Evolutionary conservation across 768 basidiomycete species (phyloP), one percentile per base, ranked within the genome.

Genomic region (Amanita pallidorosea): DNA sequence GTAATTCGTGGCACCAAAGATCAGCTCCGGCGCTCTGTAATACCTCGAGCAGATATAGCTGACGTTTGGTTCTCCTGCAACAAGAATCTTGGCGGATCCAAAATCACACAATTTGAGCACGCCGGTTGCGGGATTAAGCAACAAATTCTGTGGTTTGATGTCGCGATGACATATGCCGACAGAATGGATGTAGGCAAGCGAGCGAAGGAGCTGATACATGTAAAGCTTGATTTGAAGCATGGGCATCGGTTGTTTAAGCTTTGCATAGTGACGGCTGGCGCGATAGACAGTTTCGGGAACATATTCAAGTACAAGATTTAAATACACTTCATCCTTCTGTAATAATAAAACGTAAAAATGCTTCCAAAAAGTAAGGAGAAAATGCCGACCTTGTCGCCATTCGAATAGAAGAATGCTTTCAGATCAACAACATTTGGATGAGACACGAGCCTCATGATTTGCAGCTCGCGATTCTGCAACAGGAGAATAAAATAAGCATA

Each of bases 191-290:
- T 99, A 98, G 57, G 95, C 93, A 54, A 99, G 77, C 13, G 96
- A 99, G 54, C 96, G 91, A 57, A 99, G 76, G 59, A 99, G 88
- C 70, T 99, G 91, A 70, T 97, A 96, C 94, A 97, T 98, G 76
- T 99, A 99, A 62, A 99, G 71, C 75, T 98, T 98, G 76, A 99
- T 94, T 74, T 98, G 96, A 47, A 96, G 81, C 83, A 93, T 97
- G 27, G 96, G 96, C 96, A 99, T 99, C 53, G 91, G 89, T 66
- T 99, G 96, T 75, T 99, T 99, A 70, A 99, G 88, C 71, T 98
- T 98, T 58, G 94, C 89, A 67, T 98, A 99, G 72, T 97, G 95
- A 63, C 95, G 85, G 63, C 91, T 95, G 23, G 95, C 96, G 62
- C 95, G 91, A 72, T 98, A 98, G 52, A 99, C 96, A 13, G 96